Conservation (phyloP, 148 eudicot genomes). For the Rhododendron ferrugineum region DNA sequence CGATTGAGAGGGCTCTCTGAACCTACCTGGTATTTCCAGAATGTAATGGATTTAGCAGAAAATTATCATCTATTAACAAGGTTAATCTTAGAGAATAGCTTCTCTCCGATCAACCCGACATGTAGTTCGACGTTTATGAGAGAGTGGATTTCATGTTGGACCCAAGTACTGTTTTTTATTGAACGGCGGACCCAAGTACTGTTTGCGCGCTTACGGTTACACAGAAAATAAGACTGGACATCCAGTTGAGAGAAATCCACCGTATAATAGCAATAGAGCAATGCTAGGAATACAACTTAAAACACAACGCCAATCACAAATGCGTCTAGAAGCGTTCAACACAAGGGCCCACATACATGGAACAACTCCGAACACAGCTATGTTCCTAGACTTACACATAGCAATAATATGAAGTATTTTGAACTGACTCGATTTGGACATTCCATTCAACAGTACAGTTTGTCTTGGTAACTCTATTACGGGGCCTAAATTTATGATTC, state of each 20-base stretch:
- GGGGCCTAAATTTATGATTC: not conserved
- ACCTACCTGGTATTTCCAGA: slow-evolving; percentile 32
- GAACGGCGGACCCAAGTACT: not conserved
- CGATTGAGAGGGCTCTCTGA: slow-evolving; percentile 44
- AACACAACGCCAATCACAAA: too few relatives aligned
- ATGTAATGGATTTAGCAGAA: not conserved
- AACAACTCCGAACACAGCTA: too few relatives aligned
- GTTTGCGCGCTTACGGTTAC: not conserved
- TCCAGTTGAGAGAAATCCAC: too few relatives aligned
- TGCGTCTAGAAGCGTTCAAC: too few relatives aligned
- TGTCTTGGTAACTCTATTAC: too few relatives aligned
- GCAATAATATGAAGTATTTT: too few relatives aligned
- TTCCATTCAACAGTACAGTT: too few relatives aligned
- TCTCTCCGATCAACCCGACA: not conserved
- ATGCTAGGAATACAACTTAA: too few relatives aligned
- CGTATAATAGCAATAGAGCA: too few relatives aligned
- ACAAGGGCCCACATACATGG: too few relatives aligned
- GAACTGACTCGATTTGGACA: too few relatives aligned
- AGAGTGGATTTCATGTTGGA: not conserved
- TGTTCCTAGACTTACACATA: too few relatives aligned
- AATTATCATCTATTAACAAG: not conserved
- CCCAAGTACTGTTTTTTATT: not conserved
- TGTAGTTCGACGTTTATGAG: not conserved
- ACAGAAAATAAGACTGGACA: not conserved
- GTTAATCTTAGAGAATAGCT: not conserved